Conservation (phyloP, 768 basidiomycete species). For the Termitomyces sp. region DNA sequence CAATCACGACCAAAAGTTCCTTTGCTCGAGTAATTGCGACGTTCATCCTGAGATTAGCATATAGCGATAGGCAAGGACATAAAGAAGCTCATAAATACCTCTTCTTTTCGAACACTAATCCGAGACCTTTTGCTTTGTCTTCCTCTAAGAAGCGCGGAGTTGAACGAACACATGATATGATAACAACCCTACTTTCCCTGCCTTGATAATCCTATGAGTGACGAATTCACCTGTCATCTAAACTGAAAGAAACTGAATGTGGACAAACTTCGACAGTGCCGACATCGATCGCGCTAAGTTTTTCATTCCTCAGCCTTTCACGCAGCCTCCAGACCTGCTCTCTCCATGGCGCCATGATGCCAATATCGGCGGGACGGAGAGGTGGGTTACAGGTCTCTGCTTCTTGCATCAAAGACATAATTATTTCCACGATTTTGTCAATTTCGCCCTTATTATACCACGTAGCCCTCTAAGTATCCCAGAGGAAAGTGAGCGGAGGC, state of each 20-base stretch:
- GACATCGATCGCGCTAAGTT: constrained; percentile 39
- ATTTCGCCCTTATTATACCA: constrained; percentile 49
- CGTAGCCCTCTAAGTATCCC: constrained; percentile 30
- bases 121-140: constrained; percentile 39
- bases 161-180: constrained; percentile 46
- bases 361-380: constrained; percentile 35
- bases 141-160: constrained; percentile 42
- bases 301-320: constrained; percentile 36
- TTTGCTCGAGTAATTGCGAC: constrained; percentile 51
- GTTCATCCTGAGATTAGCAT: constrained; percentile 36
- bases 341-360: constrained; percentile 48
- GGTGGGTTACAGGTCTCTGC: constrained; percentile 31
- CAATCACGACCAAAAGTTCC: constrained; percentile 44
- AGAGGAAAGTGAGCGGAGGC: not conserved
- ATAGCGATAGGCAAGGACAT: not conserved
- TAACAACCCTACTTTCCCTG: constrained; percentile 44
- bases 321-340: constrained; percentile 49
- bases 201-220: constrained; percentile 42
- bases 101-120: constrained; percentile 41
- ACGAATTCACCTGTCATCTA: not conserved
- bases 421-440: constrained; percentile 29
- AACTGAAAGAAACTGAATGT: not conserved
- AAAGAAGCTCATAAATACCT: constrained; percentile 23
- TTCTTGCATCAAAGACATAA: constrained; percentile 34
- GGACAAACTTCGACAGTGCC: constrained; percentile 42